Evolutionary conservation across 2,329 filamentous ascomycete species (phyloP), one percentile per base, ranked within the genome.

Genomic region (Xylaria sp.): DNA sequence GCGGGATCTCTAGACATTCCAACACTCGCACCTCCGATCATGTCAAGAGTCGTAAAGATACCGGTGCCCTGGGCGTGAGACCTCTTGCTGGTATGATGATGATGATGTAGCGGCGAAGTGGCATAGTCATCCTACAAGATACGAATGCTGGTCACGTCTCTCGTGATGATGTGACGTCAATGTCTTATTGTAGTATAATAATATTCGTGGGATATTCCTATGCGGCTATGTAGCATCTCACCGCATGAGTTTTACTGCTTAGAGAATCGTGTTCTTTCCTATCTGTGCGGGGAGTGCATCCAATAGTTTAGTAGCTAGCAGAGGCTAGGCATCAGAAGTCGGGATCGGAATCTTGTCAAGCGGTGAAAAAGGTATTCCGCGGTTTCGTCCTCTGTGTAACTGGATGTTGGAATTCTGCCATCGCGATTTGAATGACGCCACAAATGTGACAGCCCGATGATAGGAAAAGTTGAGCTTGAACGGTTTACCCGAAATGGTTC

Each of bases 81-180:
- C 28, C 15, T 55, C 28, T 25, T 50, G 28, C 37, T 18, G 20
- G 28, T 34, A 57, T 56, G 41, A 48, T 25, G 25, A 48, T 25
- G 25, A n/a, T 20, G 51, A 56, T 18, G 51, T 46, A 28, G 28
- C 34, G 7, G 34, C 6, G 7, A 15, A 20, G 8, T 25, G 50
- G 37, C 18, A 37, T 46, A 44, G 28, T n/a, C 23, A 41, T 44
- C 23, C 18, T 46, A 46, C 18, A n/a, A 55, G 18, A 25, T 6
- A n/a, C 59, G 28, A 55, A 46, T 23, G 8, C 15, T 13, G 8
- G 18, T 50, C 52, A 39, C 18, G 5, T 15, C 48, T n/a, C 51
- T 28, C 18, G 39, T 50, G 8, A 23, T 15, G 5, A 8, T 15
- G 31, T 65, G 54, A 58, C 55, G 31, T 65, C 46, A 37, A 41